Evolutionary conservation across 768 basidiomycete species (phyloP), one percentile per base, ranked within the genome.

Genomic region (Podaxis mareebaensis): DNA sequence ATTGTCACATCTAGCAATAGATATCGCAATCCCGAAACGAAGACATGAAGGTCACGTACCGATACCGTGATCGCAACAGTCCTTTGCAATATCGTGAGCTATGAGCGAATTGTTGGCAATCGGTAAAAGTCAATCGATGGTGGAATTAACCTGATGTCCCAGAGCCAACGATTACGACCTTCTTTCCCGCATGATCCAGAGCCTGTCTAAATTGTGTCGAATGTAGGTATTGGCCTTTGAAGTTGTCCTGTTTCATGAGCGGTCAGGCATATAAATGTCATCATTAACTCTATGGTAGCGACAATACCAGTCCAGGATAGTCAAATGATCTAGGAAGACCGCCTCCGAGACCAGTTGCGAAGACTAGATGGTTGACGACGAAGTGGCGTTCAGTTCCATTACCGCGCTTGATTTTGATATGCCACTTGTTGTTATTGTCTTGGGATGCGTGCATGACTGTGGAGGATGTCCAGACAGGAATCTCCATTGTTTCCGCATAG

Each of bases 151-250:
- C 76, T n/a, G 85, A 17, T 20, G 83, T 88, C 46, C 85, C 85
- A 17, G 88, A 82, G 15, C 90, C 89, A 3, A 91, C 77, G 20
- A 91, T 77, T 1, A 90, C 76, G 6, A 83, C 87, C 66, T 85
- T 88, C 76, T 90, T 89, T 6, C 87, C 87, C 3, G 73, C 64
- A 65, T 83, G 81, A 38, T 81, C 82, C 2, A 73, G 64, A 0
- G 84, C 84, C 6, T 76, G 75, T 22, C 77, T 81, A 71, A 84
- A 83, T 24, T 78, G 62, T 0, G 76, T 76, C 0, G 88, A 86
- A 69, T 91, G 90, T 1, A 83, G 48, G 1, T 79, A 66, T 46
- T 78, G 69, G 4, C 89, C 89, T 67, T 81, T 82, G 75, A 80
- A 83, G 11, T 53, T 67, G 17, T 73, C 69, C 69, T 56, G 28